Percentiles rank a stretch among this genome's conserved stretches.
Conservation (phyloP, 306 rosid genomes). For the Dryas alaskensis region DNA sequence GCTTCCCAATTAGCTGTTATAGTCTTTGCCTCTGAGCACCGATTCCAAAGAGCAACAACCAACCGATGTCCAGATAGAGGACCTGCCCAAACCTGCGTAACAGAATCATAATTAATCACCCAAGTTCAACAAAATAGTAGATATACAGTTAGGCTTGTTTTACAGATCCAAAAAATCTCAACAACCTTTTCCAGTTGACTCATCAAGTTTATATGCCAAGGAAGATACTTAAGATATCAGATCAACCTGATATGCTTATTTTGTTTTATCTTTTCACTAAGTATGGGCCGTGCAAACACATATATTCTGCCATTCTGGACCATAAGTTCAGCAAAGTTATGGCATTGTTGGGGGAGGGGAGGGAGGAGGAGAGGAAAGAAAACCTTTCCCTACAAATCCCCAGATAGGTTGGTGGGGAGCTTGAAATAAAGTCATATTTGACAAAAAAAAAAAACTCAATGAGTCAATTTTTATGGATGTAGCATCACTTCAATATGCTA, state of each 20-base stretch:
- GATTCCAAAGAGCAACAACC: constrained; percentile 84
- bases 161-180: not conserved
- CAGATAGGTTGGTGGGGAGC: not conserved
- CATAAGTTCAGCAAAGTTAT: not conserved
- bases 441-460: not conserved
- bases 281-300: not conserved
- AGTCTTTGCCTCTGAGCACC: constrained; percentile 54
- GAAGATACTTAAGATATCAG: not conserved
- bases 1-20: constrained; percentile 63
- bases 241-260: not conserved
- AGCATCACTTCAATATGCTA: not conserved
- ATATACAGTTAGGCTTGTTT: not conserved
- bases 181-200: not conserved
- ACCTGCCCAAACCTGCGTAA: constrained; percentile 93
- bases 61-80: constrained; percentile 68
- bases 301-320: not conserved
- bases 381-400: not conserved
- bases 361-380: not conserved
- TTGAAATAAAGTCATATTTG: not conserved
- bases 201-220: not conserved
- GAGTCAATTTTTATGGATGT: not conserved
- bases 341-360: not conserved
- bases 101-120: constrained; percentile 8
- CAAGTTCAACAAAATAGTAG: not conserved
- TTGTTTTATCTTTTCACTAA: not conserved